A percentile compares a stretch with the other conserved stretches of the same genome.
Conservation (phyloP, 805 yeast genomes). For the Ascoidea rubescens region DNA sequence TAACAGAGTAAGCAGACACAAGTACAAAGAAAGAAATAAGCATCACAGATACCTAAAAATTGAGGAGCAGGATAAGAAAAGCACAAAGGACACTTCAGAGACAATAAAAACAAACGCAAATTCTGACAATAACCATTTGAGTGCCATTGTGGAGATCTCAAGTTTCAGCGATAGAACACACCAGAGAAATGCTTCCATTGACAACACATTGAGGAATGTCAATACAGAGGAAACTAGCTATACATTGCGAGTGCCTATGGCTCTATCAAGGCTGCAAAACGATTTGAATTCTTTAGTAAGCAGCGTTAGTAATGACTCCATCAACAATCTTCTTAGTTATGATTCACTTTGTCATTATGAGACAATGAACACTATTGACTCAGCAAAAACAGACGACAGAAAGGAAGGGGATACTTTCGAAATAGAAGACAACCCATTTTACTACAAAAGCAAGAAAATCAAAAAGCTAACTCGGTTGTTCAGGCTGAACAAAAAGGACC, state of each 20-base stretch:
- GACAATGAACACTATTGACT: background rate
- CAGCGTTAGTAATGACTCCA: background rate
- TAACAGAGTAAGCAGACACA: constrained; percentile 5
- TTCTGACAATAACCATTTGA: constrained; percentile 15
- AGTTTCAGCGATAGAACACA: background rate
- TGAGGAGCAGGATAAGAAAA: background rate
- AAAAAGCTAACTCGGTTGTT: constrained; percentile 1
- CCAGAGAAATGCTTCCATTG: background rate
- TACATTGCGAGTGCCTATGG: too few relatives aligned
- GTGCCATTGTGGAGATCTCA: background rate
- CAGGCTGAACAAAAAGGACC: constrained; percentile 18
- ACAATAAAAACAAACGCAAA: constrained; percentile 16
- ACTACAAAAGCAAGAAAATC: constrained; percentile 5
- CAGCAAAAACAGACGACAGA: background rate
- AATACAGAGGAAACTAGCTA: too few relatives aligned
- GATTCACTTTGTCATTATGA: background rate
- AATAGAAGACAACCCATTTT: constrained; percentile 8
- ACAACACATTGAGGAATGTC: too few relatives aligned
- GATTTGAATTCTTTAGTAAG: background rate
- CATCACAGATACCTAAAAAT: background rate
- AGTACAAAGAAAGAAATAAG: background rate
- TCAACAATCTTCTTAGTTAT: background rate
- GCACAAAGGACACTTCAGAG: constrained; percentile 7
- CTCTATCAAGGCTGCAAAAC: background rate
- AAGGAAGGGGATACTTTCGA: background rate